Base-by-base conservation (phyloP, 495 filamentous ascomycete genomes). In the Penicillium chermesinum region DNA sequence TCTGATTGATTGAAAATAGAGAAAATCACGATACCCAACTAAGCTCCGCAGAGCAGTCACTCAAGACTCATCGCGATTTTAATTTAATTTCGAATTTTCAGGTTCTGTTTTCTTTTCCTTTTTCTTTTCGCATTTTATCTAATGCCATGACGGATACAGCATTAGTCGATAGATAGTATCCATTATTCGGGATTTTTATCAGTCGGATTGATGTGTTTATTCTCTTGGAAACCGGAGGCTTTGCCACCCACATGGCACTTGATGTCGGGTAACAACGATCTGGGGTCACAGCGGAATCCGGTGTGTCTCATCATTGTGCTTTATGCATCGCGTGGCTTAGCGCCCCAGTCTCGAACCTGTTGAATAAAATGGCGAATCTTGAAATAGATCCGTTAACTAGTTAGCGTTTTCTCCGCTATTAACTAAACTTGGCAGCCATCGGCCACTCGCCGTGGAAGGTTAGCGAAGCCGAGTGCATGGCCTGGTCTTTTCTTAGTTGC, bases 221-320 rank as follows among this genome's bases (percentile, higher is more conserved):
- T 48, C 50, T 48, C 52, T 58, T 54, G 52, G 15, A 16, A 22
- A 38, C 34, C 18, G n/a, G 45, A 41, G 46, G 36, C 48, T 41
- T 46, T 49, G 51, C 45, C 48, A 52, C 38, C 45, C 49, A 57
- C 55, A 61, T 58, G 54, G 50, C 41, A 30, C 25, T 10, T 30
- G n/a, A n/a, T n/a, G 48, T 33, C 35, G 37, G 42, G 45, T 49
- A 33, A 30, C 25, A 30, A 10, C 5, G 25, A 30, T 5, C 25
- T 10, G 4, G 25, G 25, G 4, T 30, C 10, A 30, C 25, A 10
- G 25, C 4, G 25, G 25, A 30, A 30, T 5, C 4, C 10, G n/a
- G 42, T 34, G 36, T 59, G 50, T 57, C 49, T 54, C 44, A 49
- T 48, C 47, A 34, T 30, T 30, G n/a, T n/a, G n/a, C n/a, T 10